phyloP scores from a whole-genome alignment of 768 basidiomycete species.

The Tricholoma bakamatsutake region DNA sequence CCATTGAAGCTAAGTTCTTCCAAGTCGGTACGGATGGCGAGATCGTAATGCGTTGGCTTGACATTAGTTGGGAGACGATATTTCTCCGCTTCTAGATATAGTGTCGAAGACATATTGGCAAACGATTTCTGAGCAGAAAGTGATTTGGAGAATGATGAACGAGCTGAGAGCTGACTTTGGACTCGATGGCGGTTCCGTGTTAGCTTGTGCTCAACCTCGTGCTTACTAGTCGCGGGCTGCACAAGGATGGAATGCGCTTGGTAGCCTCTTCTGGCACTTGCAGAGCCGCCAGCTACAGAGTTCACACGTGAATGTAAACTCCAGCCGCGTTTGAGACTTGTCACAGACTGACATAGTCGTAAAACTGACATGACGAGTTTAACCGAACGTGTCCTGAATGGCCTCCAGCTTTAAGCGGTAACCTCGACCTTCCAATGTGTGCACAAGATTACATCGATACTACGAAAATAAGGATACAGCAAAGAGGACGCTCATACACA shows the following conservation, averaged over 20 bases:
- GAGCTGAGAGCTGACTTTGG: not conserved
- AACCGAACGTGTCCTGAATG: not conserved
- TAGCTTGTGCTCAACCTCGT: constrained; percentile 11
- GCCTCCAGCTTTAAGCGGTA: too few relatives aligned
- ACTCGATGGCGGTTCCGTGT: constrained; percentile 5
- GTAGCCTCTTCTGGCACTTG: not conserved
- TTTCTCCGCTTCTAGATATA: constrained; percentile 22
- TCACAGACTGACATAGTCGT: constrained; percentile 6
- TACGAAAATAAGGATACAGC: not conserved
- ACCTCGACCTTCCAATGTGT: not conserved
- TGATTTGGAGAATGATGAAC: constrained; percentile 7
- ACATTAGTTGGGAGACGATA: constrained; percentile 65
- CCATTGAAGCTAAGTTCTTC: constrained; percentile 72
- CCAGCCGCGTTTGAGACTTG: not conserved
- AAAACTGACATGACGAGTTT: not conserved
- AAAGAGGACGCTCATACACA: not conserved
- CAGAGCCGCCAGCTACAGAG: not conserved
- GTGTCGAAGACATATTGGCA: constrained; percentile 23
- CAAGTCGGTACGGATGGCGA: constrained; percentile 79
- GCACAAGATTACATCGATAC: not conserved
- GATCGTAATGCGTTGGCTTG: constrained; percentile 71
- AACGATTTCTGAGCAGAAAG: constrained; percentile 13
- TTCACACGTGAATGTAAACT: not conserved
- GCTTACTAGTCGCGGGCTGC: constrained; percentile 2
- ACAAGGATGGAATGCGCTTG: not conserved